Percentiles rank a stretch among this genome's conserved stretches.
phyloP scores from a whole-genome alignment of 768 basidiomycete species.

The Termitomyces sp. region DNA sequence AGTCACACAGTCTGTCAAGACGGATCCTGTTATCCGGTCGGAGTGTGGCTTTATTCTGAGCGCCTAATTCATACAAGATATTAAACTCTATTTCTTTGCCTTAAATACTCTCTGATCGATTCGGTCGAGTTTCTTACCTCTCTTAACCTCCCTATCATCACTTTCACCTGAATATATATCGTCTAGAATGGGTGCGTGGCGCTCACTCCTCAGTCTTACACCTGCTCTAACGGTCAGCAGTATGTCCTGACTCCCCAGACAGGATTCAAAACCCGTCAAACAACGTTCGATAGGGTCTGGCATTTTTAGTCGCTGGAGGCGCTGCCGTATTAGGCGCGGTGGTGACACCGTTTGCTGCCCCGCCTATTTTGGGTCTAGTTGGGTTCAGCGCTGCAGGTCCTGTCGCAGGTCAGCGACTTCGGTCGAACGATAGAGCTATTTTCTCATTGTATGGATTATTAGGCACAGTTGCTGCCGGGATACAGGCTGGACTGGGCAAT shows the following conservation, averaged over 20 bases:
- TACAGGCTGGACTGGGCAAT: conserved; percentile 3
- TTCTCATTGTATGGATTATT: neutral
- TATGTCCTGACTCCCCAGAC: neutral
- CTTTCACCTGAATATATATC: neutral
- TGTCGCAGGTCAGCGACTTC: neutral
- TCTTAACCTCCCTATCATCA: neutral
- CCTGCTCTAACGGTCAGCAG: neutral
- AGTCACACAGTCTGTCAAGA: too few relatives aligned
- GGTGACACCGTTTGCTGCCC: neutral
- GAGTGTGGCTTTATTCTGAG: neutral
- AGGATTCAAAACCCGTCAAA: neutral
- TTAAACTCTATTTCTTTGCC: neutral
- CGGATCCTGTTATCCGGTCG: too few relatives aligned
- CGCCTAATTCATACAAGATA: neutral
- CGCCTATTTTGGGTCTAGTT: neutral
- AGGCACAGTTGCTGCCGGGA: conserved; percentile 1
- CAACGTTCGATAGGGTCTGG: neutral
- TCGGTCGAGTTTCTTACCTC: neutral
- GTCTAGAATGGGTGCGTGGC: neutral
- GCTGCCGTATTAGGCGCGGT: neutral
- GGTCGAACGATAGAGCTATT: neutral
- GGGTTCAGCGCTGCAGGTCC: conserved; percentile 1
- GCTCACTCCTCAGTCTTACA: neutral
- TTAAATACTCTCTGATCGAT: neutral
- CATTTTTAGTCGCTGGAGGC: neutral